Base-by-base conservation (phyloP, 352 stramenopile species). In the Globisporangium abappressorium region DNA sequence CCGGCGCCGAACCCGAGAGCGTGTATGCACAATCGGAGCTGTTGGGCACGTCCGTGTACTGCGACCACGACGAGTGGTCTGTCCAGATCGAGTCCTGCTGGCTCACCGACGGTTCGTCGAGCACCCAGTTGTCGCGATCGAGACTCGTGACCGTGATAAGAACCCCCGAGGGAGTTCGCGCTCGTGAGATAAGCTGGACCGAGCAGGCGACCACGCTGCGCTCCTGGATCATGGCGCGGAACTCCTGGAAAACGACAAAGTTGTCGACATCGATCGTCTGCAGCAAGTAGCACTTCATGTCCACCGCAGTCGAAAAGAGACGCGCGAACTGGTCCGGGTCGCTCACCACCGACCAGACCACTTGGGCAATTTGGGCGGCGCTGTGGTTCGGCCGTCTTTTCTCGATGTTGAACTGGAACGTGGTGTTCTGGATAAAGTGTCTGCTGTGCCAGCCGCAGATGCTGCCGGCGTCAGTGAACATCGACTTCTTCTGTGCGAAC, bases 261-360 rank as follows among this genome's bases (percentile, higher is more conserved):
- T 66, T 71, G 58, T 71, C 66, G 12, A 12, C 58, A 43, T 71
- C 66, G n/a, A 71, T 22, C 7, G 11, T 8, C 26, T 71, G 66
- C 9, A 71, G n/a, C 49, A 66, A 5, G 51, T 28, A 28, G 51
- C 49, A 66, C 28, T 58, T 62, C 66, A 71, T 71, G 11, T 56
- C 60, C 34, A 66, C 51, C 1, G 53, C 58, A 2, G 18, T 18
- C 33, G 66, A 66, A 51, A 66, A 57, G 22, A 71, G 22, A 1
- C 20, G 24, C 4, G 7, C 36, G 7, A 66, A 62, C 20, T 24
- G 49, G 28, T 26, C 22, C 33, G 66, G 66, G 28, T 66, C 30
- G 26, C 36, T 11, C 47, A 71, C 8, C 1, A 71, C 12, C 6
- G 22, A 15, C 66, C 66, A 71, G 58, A 53, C 51, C 18, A n/a